phyloP scores from a whole-genome alignment of 306 rosid genomes.

The Cicer judaicum region DNA sequence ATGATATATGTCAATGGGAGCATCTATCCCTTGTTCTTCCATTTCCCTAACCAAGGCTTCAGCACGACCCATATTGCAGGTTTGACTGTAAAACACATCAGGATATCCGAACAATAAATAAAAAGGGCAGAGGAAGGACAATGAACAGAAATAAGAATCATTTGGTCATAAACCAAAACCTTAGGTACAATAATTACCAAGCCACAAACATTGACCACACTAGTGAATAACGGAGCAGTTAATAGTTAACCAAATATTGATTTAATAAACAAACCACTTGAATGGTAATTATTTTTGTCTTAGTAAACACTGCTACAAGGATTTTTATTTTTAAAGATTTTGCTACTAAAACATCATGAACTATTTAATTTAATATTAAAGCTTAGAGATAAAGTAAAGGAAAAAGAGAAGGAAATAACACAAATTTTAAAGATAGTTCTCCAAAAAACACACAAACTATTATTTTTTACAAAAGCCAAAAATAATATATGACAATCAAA shows the following conservation, averaged over 20 bases:
- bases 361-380: slow-evolving; percentile 10
- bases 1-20: slow-evolving; percentile 90
- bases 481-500: slow-evolving; percentile 21
- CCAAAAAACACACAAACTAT: neutral
- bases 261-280: slow-evolving; percentile 26
- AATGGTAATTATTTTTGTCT: neutral
- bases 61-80: slow-evolving; percentile 77
- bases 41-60: slow-evolving; percentile 93
- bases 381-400: neutral
- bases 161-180: slow-evolving; percentile 31
- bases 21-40: slow-evolving; percentile 99
- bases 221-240: slow-evolving; percentile 14
- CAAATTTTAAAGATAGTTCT: slow-evolving; percentile 19
- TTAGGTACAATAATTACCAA: slow-evolving; percentile 16
- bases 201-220: slow-evolving; percentile 24
- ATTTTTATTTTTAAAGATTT: neutral
- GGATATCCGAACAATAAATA: slow-evolving; percentile 23
- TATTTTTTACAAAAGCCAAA: neutral
- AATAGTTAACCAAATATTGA: slow-evolving; percentile 19
- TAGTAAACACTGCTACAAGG: neutral
- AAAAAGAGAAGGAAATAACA: slow-evolving; percentile 7
- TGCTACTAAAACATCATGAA: neutral
- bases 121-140: slow-evolving; percentile 17
- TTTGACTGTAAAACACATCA: slow-evolving; percentile 64
- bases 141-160: slow-evolving; percentile 32